These are phyloP conservation scores for Penicillium sp. DNA, from an alignment of 2,329 filamentous ascomycete species.

Conservation along the genomic window DNA sequence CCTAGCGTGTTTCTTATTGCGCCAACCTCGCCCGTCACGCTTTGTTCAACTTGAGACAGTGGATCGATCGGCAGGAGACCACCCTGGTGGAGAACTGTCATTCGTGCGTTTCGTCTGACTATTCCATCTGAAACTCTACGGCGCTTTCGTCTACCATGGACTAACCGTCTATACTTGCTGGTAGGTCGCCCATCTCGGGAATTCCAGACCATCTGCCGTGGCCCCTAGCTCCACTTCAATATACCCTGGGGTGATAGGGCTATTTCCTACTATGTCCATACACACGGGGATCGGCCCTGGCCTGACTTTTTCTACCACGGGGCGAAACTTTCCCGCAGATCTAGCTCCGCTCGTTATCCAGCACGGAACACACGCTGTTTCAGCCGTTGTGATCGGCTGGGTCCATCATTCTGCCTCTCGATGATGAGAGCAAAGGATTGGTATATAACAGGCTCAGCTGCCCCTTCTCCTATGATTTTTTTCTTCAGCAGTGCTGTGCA, in stretches of 20 bases:
- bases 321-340: constrained; percentile 2
- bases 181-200: neutral
- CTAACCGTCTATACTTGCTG: too few relatives aligned
- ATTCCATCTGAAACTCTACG: constrained; percentile 2
- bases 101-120: neutral
- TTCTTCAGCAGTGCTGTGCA: constrained; percentile 29
- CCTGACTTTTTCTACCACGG: neutral
- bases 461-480: constrained; percentile 3
- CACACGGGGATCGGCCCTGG: neutral
- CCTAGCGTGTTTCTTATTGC: neutral
- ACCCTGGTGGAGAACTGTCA: constrained; percentile 1
- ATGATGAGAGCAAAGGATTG: neutral
- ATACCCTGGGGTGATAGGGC: constrained; percentile 3
- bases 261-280: neutral
- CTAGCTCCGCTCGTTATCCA: neutral
- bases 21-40: neutral
- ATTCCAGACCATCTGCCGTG: neutral
- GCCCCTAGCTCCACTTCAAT: neutral
- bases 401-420: neutral
- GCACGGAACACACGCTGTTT: constrained; percentile 1
- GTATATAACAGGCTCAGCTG: constrained; percentile 16
- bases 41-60: constrained; percentile 1
- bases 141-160: neutral
- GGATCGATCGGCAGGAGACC: constrained; percentile 7
- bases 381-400: neutral